A percentile compares a stretch with the other conserved stretches of the same genome.
Conservation (phyloP, 305 asterid species). For the Withania somnifera region DNA sequence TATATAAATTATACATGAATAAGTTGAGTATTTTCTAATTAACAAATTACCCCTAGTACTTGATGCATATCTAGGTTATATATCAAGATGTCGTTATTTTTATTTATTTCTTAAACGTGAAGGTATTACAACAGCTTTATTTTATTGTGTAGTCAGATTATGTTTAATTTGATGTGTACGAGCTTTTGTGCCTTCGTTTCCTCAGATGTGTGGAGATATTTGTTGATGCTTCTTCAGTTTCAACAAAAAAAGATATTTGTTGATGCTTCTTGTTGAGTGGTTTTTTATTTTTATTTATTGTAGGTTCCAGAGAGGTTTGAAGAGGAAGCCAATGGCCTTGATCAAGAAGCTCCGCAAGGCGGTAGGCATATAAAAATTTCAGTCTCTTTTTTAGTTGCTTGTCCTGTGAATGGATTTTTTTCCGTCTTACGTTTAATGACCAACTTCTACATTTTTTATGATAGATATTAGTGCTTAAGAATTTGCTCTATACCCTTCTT, state of each 20-base stretch:
- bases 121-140: not conserved
- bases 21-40: too few species aligned
- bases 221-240: not conserved
- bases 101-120: not conserved
- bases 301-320: conserved; percentile 83
- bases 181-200: not conserved
- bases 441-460: not conserved
- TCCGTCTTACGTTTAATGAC: not conserved
- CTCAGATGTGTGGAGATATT: not conserved
- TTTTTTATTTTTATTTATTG: conserved; percentile 2
- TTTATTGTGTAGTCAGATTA: not conserved
- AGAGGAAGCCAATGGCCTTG: conserved; percentile 89
- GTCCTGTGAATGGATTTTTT: not conserved
- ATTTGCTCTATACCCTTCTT: not conserved
- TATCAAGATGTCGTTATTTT: too few species aligned
- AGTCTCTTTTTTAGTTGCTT: too few species aligned
- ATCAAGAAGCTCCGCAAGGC: conserved; percentile 84
- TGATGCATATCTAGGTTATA: too few species aligned
- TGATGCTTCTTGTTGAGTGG: not conserved
- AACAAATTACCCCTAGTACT: too few species aligned
- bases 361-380: conserved; percentile 28
- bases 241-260: not conserved
- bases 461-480: not conserved
- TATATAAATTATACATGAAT: too few species aligned
- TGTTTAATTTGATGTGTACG: not conserved